Base-by-base conservation (phyloP, 2,329 filamentous ascomycete genomes). In the Calonectria pseudoturangicola region DNA sequence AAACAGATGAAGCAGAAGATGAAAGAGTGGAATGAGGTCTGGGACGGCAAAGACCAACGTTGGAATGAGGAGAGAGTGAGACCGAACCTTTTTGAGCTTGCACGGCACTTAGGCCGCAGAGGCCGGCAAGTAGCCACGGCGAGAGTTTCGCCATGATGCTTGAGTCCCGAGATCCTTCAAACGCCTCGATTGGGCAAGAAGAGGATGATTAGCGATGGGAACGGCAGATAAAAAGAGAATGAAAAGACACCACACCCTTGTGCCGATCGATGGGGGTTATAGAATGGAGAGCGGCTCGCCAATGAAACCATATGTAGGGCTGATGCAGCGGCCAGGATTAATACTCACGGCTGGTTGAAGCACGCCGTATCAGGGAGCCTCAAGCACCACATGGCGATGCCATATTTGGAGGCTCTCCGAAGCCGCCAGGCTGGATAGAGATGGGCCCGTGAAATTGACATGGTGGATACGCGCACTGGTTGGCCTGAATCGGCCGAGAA, bases 81-180 rank as follows among this genome's bases (percentile, higher is more conserved):
- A 56, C 10, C 64, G 64, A 64, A 71, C 69, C 69, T 71, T 47
- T 60, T 67, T 63, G 64, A 30, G 69, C 69, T 56, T 67, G 47
- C n/a, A 63, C 68, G n/a, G 39, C 36, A 50, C 64, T 62, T 21
- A 47, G 43, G 64, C 43, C 47, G 39, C 64, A 67, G 21, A 71
- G 64, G 64, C 64, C 56, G 13, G 66, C 51, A 36, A 71, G 39
- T 18, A 71, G 21, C 69, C 69, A 71, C 45, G 27, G 27, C 56
- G 54, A 71, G 15, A 67, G 28, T 25, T 51, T 71, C 10, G 51
- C 51, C 69, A 67, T 67, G 9, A 25, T 67, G 45, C 27, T 67
- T 58, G 13, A 51, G 45, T 66, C 56, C 64, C 45, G 21, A 54
- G 47, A 56, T 66, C 54, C 41, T 51, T 67, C 51, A 28, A 58